Evolutionary conservation across 2,329 filamentous ascomycete genomes (phyloP), one percentile per base, ranked within the genome.

Genomic region (Fusarium torreyae): DNA sequence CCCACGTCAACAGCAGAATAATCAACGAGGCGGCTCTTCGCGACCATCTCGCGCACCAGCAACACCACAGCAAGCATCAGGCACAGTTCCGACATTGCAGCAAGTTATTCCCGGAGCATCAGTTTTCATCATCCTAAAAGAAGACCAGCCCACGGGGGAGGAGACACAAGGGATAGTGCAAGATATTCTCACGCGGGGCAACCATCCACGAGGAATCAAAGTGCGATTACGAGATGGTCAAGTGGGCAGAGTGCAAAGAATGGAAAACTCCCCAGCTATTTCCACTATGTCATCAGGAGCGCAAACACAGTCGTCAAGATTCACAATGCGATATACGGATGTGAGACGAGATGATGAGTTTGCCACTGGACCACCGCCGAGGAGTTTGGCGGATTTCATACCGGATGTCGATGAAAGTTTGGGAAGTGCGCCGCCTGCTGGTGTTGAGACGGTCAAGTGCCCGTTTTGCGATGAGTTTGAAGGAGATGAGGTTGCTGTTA

Each of bases 121-220:
- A 6, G 92, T 94, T 54, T 91, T 89, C 49, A 92, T 95, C 57
- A 84, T 94, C 2, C 84, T 94, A 33, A 95, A 95, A 74, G 84
- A 86, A 64, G 92, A 95, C 78, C 92, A 95, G 76, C 87, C 87
- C 2, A 94, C 91, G 0, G 92, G 92, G 8, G 86, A 86, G 45
- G 89, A 93, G 72, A 92, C 93, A 2, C 82, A 84, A 44, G 92
- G 92, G 24, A 78, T 84, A 7, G 88, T 95, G 2, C 84, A 85
- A 53, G 87, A 93, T 45, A 78, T 94, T 0, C 83, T 95, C 48
- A 94, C 92, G 3, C 83, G 87, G 2, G 91, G 91, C 26, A 88
- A 94, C 70, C 92, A 95, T 73, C 91, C 91, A 4, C 86, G 91
- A 11, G 92, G 92, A 36, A 92, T 94, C 81, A 95, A 94, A 78